A percentile compares a stretch with the other conserved stretches of the same genome.
phyloP scores from a whole-genome alignment of 2,329 filamentous ascomycete genomes.

The Colletotrichum tabaci region DNA sequence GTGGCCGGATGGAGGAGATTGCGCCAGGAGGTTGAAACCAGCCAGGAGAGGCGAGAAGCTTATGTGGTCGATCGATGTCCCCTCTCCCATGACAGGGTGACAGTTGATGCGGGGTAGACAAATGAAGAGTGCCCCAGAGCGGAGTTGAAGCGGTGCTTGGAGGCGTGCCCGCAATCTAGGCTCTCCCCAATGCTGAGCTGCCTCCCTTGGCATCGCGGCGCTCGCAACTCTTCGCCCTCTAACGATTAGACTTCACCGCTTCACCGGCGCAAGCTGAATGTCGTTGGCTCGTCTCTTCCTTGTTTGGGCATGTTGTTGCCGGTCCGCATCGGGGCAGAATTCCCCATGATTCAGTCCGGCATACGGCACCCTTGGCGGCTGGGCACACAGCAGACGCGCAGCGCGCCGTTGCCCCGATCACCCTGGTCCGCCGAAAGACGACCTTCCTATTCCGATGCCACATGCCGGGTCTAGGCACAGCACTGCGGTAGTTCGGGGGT shows the following conservation, averaged over 20 bases:
- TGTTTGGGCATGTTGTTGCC: neutral
- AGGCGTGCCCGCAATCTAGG: neutral
- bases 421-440: neutral
- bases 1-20: slow-evolving; percentile 15
- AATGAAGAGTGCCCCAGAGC: neutral
- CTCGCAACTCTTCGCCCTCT: neutral
- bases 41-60: slow-evolving; percentile 16
- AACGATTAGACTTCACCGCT: accelerated
- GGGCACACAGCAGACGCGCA: slow-evolving; percentile 8
- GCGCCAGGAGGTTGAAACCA: slow-evolving; percentile 10
- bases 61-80: slow-evolving; percentile 25
- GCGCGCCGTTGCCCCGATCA: slow-evolving; percentile 2
- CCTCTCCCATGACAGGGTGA: neutral
- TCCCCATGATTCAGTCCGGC: slow-evolving; percentile 15
- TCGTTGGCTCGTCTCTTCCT: neutral
- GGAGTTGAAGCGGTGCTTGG: neutral
- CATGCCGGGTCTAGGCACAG: slow-evolving; percentile 24
- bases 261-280: neutral
- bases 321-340: neutral
- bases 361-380: slow-evolving; percentile 27
- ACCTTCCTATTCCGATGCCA: slow-evolving; percentile 36
- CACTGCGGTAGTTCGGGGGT: slow-evolving; percentile 4
- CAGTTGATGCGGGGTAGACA: slow-evolving; percentile 19
- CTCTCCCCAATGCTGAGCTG: neutral
- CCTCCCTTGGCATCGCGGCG: neutral